A percentile compares a stretch with the other conserved stretches of the same genome.
phyloP scores from a whole-genome alignment of 441 rosid species.

The Melastoma candidum region DNA sequence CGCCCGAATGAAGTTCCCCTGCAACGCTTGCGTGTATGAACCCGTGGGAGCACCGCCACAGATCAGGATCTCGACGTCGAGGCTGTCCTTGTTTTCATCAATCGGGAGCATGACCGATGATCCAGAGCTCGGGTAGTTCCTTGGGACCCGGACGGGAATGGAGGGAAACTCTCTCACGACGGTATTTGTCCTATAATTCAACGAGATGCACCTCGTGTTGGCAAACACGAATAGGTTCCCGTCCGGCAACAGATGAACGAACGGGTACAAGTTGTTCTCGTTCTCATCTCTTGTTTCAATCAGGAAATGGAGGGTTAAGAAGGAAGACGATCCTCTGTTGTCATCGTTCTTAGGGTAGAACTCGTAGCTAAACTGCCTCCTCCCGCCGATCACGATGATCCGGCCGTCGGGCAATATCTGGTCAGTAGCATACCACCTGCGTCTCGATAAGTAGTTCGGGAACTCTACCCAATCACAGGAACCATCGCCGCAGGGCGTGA shows the following conservation, averaged over 20 bases:
- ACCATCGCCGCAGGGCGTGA: constrained; percentile 35
- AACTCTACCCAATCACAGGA: constrained; percentile 69
- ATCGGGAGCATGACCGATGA: constrained; percentile 73
- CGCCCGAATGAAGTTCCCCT: constrained; percentile 34
- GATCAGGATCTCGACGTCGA: constrained; percentile 58
- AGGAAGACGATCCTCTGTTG: background rate
- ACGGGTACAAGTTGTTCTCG: constrained; percentile 83
- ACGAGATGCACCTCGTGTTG: constrained; percentile 50
- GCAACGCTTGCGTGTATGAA: constrained; percentile 21
- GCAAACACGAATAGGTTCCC: constrained; percentile 79
- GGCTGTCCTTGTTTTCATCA: constrained; percentile 25
- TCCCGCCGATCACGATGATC: constrained; percentile 62
- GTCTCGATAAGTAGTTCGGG: constrained; percentile 29
- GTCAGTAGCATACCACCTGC: constrained; percentile 77
- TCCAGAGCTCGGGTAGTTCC: constrained; percentile 84
- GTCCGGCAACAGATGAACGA: constrained; percentile 68
- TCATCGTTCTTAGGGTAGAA: constrained; percentile 28
- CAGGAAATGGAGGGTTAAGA: constrained; percentile 30
- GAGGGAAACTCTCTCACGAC: constrained; percentile 46
- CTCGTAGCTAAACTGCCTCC: constrained; percentile 60
- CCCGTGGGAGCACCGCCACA: constrained; percentile 78
- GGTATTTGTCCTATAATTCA: constrained; percentile 43
- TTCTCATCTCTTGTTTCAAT: constrained; percentile 36
- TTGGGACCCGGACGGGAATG: constrained; percentile 52
- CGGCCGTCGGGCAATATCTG: constrained; percentile 70